phyloP scores from a whole-genome alignment of 2,329 filamentous ascomycete species.

The Didymella pinodella region DNA sequence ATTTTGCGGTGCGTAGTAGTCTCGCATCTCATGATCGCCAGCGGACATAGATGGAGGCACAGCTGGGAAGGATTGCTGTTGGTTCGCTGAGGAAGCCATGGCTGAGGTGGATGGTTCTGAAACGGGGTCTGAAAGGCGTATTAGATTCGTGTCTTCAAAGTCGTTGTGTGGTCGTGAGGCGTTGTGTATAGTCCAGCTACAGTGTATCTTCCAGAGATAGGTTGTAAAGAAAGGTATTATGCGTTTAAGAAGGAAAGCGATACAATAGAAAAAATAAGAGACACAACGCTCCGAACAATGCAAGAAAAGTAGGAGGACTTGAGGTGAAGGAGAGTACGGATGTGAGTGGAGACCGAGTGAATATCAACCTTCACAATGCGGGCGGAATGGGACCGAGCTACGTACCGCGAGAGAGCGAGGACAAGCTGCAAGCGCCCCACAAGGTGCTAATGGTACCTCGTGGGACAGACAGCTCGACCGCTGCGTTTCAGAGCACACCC shows the following conservation, averaged over 20 bases:
- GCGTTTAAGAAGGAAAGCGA: slow-evolving; percentile 23
- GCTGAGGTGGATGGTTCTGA: slow-evolving; percentile 38
- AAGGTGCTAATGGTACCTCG: slow-evolving; percentile 50
- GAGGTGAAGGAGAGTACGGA: slow-evolving; percentile 31
- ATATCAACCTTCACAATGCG: slow-evolving; percentile 40
- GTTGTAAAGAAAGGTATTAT: slow-evolving; percentile 23
- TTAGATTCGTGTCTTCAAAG: slow-evolving; percentile 38
- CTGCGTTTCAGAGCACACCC: slow-evolving; percentile 54
- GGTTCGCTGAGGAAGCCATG: slow-evolving; percentile 61
- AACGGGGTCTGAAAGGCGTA: slow-evolving; percentile 42
- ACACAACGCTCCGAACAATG: slow-evolving; percentile 48
- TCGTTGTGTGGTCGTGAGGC: slow-evolving; percentile 11
- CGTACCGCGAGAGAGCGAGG: slow-evolving; percentile 53
- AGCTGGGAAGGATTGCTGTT: slow-evolving; percentile 63
- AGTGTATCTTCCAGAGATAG: slow-evolving; percentile 45
- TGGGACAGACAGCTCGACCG: slow-evolving; percentile 49
- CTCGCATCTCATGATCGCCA: slow-evolving; percentile 68
- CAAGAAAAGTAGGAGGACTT: slow-evolving; percentile 38
- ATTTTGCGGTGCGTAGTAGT: slow-evolving; percentile 65
- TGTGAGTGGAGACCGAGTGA: slow-evolving; percentile 28
- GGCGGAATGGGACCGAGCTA: slow-evolving; percentile 41
- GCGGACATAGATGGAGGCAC: slow-evolving; percentile 66
- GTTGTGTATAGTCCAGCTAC: slow-evolving; percentile 29
- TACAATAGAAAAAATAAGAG: slow-evolving; percentile 38
- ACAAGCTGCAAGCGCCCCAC: slow-evolving; percentile 47